Percentiles rank a stretch among this genome's conserved stretches.
Conservation (phyloP, 2,329 filamentous ascomycete species). For the Xylaria sp. region DNA sequence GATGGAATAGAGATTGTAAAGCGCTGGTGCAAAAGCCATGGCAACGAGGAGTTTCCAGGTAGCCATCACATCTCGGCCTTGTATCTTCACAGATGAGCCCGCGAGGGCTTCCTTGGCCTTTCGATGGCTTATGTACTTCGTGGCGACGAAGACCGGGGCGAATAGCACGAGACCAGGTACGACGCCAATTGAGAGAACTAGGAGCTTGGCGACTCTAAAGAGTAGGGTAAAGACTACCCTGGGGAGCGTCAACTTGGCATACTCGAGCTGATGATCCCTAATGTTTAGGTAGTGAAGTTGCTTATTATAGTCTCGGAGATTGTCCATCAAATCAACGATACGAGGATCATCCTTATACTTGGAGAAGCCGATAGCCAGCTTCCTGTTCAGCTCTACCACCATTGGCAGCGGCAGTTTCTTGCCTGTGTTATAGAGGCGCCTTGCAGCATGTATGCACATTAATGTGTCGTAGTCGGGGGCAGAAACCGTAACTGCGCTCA, state of each 20-base stretch:
- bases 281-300: conserved; percentile 87
- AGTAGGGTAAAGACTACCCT: conserved; percentile 81
- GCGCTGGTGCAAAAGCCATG: conserved; percentile 80
- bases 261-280: conserved; percentile 93
- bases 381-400: conserved; percentile 92
- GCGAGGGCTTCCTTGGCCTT: conserved; percentile 88
- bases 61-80: conserved; percentile 88
- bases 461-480: conserved; percentile 95
- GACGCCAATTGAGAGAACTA: conserved; percentile 80
- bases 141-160: conserved; percentile 85
- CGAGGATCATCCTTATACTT: conserved; percentile 91
- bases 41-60: conserved; percentile 96
- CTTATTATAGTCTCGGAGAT: conserved; percentile 86
- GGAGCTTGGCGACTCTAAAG: conserved; percentile 82
- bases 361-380: conserved; percentile 90
- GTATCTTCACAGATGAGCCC: conserved; percentile 87
- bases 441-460: conserved; percentile 95
- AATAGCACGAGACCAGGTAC: conserved; percentile 90
- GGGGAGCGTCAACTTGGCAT: conserved; percentile 82
- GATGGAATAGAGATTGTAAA: conserved; percentile 85
- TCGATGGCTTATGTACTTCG: conserved; percentile 82
- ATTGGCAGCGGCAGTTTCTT: conserved; percentile 93
- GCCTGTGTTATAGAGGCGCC: conserved; percentile 91
- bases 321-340: conserved; percentile 78
- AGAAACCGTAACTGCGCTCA: conserved; percentile 90